Base-by-base conservation (phyloP, 805 yeast species). In the Nadsonia fulvescens region DNA sequence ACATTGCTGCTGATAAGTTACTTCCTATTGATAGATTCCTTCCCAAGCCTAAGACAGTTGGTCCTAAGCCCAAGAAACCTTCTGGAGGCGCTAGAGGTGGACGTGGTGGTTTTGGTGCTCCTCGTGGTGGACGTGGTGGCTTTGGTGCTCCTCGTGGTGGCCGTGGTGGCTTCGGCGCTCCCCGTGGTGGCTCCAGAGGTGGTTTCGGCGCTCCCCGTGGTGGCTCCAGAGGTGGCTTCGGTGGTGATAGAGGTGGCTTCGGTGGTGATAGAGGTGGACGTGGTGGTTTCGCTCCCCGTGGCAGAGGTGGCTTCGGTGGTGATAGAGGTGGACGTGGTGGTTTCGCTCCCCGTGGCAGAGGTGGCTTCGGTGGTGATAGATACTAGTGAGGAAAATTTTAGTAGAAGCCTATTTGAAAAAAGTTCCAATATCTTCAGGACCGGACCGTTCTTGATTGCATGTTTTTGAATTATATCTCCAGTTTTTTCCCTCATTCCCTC, bases 11-110 rank as follows among this genome's bases (percentile, higher is more conserved):
- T 29, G 96, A 89, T 56, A 89, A 89, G 56, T 63, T 89, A 40
- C 68, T 89, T 38, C 99, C 99, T 23, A 58, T 89, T 38, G 98
- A 89, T 45, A 72, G 98, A 61, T 89, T 89, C 60, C 62, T 89
- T 53, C 99, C 99, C 38, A 81, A 86, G 58, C 93, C 99, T 27
- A 79, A 79, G 61, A 73, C 66, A 30, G 86, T 83, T 20, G 89
- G 93, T 37, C 75, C 75, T 51, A 73, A 61, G 56, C 71, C 68
- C 60, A 61, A 71, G 53, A 58, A 63, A 22, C 61, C 66, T 32
- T 67, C 70, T 33, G 66, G 69, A 23, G 36, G 35, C 43, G 46
- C 20, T 8, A 38, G 64, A 32, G 63, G 70, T 27, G 66, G 67
- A 11, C 39, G 54, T 21, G 53, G 58, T 24, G 60, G 69, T 23